phyloP scores from a whole-genome alignment of 2,329 filamentous ascomycete genomes.

The Monilinia fructigena region DNA sequence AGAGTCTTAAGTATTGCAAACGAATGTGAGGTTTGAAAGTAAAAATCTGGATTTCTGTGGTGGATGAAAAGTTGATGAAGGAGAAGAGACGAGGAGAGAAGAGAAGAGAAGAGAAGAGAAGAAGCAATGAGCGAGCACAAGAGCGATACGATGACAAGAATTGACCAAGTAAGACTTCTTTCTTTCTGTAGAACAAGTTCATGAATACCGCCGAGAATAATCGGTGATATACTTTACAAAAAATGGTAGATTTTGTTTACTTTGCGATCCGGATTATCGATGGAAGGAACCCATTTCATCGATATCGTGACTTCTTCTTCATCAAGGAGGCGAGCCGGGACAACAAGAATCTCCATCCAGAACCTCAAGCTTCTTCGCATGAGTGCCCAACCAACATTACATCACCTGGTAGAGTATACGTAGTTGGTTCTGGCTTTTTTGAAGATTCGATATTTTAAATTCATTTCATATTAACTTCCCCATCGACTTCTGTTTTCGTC shows the following conservation, averaged over 20 bases:
- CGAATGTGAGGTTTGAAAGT: neutral
- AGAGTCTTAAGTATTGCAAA: neutral
- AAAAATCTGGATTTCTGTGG: neutral
- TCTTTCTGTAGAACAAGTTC: slow-evolving; percentile 12
- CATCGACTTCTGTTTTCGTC: too few species aligned
- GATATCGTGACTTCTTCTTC: slow-evolving; percentile 4
- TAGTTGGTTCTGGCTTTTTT: too few species aligned
- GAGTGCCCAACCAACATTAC: too few species aligned
- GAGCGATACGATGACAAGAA: neutral
- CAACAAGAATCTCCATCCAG: too few species aligned
- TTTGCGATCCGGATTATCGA: neutral
- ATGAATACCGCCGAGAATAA: slow-evolving; percentile 8
- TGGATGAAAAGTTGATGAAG: slow-evolving; percentile 3
- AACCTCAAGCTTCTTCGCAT: too few species aligned
- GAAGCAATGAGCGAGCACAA: neutral
- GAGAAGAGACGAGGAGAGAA: neutral
- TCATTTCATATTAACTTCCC: too few species aligned
- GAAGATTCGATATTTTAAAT: too few species aligned
- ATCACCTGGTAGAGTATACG: too few species aligned
- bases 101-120: neutral
- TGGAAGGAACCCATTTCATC: neutral
- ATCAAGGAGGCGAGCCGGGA: neutral
- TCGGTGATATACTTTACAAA: neutral
- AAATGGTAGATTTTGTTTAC: neutral
- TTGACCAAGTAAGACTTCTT: slow-evolving; percentile 13